phyloP scores from a whole-genome alignment of 106 monocot species.

The Allium sativum region DNA sequence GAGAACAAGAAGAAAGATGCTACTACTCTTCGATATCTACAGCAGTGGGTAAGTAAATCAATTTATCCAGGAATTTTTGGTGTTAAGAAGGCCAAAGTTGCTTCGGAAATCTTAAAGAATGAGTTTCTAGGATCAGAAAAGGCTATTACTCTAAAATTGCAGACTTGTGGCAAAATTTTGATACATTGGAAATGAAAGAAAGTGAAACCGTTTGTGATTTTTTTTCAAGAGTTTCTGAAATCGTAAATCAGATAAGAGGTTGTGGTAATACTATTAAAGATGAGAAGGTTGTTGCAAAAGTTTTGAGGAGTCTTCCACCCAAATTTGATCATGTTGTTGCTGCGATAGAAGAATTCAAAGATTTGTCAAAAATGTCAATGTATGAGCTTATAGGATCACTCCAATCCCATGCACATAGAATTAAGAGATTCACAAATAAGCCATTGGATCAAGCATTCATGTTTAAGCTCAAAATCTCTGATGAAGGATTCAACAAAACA shows the following conservation, averaged over 20 bases:
- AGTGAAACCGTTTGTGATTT: conserved; percentile 1
- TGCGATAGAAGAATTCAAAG: not conserved
- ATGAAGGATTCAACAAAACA: not conserved
- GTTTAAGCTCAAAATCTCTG: not conserved
- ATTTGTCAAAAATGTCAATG: not conserved
- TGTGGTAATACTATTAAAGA: not conserved
- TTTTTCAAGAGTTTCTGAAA: not conserved
- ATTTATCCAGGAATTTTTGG: too few species aligned
- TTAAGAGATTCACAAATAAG: not conserved
- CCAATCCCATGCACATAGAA: not conserved
- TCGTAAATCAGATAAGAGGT: not conserved
- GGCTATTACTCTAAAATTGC: too few species aligned
- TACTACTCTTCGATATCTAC: too few species aligned
- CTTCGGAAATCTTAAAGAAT: too few species aligned
- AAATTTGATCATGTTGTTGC: not conserved
- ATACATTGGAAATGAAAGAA: not conserved
- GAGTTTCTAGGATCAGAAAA: too few species aligned
- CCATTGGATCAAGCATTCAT: not conserved
- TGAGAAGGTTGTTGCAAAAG: not conserved
- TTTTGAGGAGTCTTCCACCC: not conserved
- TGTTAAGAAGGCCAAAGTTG: too few species aligned
- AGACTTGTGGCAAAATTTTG: not conserved
- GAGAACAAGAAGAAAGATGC: too few species aligned
- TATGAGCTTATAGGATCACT: not conserved
- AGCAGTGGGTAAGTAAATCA: too few species aligned